These are phyloP conservation scores for Cladorrhinum sp. DNA, from an alignment of 2,329 filamentous ascomycete genomes.

Conservation along the genomic window DNA sequence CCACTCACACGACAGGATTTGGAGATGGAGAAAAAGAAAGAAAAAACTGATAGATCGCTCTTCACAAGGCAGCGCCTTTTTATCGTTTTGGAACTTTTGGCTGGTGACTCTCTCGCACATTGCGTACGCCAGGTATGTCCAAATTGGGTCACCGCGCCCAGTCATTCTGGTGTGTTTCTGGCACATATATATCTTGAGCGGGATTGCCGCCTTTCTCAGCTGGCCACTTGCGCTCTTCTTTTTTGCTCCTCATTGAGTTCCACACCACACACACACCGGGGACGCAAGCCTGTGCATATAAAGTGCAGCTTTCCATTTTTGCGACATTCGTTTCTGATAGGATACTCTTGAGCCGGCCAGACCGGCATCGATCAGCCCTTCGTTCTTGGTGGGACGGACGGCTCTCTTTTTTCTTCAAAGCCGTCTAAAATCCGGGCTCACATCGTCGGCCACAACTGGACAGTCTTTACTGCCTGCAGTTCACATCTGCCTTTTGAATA, in stretches of 20 bases:
- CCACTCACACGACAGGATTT: slow-evolving; percentile 10
- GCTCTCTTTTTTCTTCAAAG: background rate
- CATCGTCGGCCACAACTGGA: too few relatives aligned
- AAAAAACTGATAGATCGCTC: slow-evolving; percentile 19
- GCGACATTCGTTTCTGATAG: slow-evolving; percentile 20
- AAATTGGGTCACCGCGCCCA: slow-evolving; percentile 16
- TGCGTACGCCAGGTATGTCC: slow-evolving; percentile 2
- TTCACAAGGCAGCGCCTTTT: slow-evolving; percentile 8
- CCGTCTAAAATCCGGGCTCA: too few relatives aligned
- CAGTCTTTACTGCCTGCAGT: too few relatives aligned
- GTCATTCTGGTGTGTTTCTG: slow-evolving; percentile 9
- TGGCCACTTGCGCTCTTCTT: slow-evolving; percentile 8
- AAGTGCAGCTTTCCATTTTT: slow-evolving; percentile 3
- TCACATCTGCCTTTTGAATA: background rate
- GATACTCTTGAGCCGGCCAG: slow-evolving; percentile 31
- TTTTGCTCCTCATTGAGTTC: slow-evolving; percentile 14
- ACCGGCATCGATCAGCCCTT: slow-evolving; percentile 26
- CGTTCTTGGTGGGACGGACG: slow-evolving; percentile 14
- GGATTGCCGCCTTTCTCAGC: slow-evolving; percentile 16
- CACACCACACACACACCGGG: slow-evolving; percentile 16
- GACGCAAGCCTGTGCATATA: slow-evolving; percentile 2
- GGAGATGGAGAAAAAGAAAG: slow-evolving; percentile 6
- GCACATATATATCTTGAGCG: slow-evolving; percentile 19
- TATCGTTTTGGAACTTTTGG: slow-evolving; percentile 15
- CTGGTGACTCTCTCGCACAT: slow-evolving; percentile 32